Percentiles rank a stretch among this genome's conserved stretches.
Evolutionary conservation across 306 rosid genomes (phyloP).

Genomic region (Prosopis cineraria): DNA sequence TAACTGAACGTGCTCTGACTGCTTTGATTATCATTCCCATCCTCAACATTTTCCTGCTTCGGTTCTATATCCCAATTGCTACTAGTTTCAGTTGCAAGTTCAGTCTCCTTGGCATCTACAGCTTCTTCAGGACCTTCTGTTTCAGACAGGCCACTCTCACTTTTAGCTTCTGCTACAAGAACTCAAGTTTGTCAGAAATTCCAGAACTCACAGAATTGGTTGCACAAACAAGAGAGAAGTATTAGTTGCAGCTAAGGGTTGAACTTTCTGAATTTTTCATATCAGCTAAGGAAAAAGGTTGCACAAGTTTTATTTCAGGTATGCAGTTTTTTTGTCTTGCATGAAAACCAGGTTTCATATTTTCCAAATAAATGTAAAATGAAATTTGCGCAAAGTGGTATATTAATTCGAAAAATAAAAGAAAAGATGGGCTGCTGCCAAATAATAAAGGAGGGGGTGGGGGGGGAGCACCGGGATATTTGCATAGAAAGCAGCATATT

Average conservation of each 20-base stretch:
- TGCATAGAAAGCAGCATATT: background rate
- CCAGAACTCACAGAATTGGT: conserved; percentile 22
- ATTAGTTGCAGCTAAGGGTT: background rate
- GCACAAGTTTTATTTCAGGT: background rate
- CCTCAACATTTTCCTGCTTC: conserved; percentile 58
- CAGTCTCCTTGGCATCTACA: conserved; percentile 61
- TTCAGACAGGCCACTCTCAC: conserved; percentile 58
- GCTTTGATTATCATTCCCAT: conserved; percentile 47
- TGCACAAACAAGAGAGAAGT: background rate
- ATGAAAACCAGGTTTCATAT: background rate
- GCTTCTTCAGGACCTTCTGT: conserved; percentile 63
- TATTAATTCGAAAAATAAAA: background rate
- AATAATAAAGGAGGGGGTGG: background rate
- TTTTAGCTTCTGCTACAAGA: conserved; percentile 52
- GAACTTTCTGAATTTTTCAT: background rate
- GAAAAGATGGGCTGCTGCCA: background rate
- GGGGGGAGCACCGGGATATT: background rate
- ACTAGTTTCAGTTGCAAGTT: conserved; percentile 49
- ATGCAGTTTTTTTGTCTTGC: background rate
- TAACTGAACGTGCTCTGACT: conserved; percentile 56
- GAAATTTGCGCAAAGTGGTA: background rate
- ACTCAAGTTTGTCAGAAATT: conserved; percentile 36
- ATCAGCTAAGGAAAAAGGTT: background rate
- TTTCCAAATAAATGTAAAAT: background rate
- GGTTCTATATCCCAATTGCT: conserved; percentile 54